A percentile compares a stretch with the other conserved stretches of the same genome.
These are phyloP conservation scores for Prunus padus DNA, from an alignment of 306 rosid genomes.

Conservation along the genomic window DNA sequence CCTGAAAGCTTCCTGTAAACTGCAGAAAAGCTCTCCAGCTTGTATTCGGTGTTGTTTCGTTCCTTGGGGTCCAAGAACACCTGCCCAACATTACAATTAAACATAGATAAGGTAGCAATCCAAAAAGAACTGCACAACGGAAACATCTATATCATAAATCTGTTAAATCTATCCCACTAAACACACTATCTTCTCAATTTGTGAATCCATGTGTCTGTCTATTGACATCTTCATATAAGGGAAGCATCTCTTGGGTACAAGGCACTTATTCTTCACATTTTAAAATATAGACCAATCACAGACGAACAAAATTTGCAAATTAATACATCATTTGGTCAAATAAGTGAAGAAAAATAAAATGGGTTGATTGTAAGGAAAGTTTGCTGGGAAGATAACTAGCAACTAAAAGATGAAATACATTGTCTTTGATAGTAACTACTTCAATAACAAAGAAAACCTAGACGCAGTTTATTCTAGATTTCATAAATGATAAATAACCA, in stretches of 20 bases:
- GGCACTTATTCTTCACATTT: not conserved
- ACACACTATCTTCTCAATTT: conserved; percentile 1
- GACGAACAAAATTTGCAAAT: not conserved
- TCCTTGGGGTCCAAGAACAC: conserved; percentile 63
- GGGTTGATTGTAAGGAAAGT: not conserved
- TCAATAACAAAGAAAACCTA: not conserved
- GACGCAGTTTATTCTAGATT: not conserved
- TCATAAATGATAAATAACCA: not conserved
- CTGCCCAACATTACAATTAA: conserved; percentile 11
- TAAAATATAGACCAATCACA: not conserved
- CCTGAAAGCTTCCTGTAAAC: too few species aligned
- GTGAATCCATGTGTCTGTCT: not conserved
- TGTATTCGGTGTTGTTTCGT: conserved; percentile 59
- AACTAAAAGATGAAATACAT: not conserved
- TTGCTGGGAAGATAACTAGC: not conserved
- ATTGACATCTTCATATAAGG: not conserved
- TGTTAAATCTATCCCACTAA: not conserved
- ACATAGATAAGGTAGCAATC: not conserved
- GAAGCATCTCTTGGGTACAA: not conserved
- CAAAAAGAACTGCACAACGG: not conserved
- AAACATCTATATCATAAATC: too few species aligned
- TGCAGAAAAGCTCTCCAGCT: too few species aligned
- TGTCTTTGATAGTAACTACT: not conserved
- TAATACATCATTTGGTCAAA: not conserved
- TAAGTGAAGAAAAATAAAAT: too few species aligned